A percentile compares a stretch with the other conserved stretches of the same genome.
phyloP scores from a whole-genome alignment of 441 rosid species.

The Syzygium syzygioides region DNA sequence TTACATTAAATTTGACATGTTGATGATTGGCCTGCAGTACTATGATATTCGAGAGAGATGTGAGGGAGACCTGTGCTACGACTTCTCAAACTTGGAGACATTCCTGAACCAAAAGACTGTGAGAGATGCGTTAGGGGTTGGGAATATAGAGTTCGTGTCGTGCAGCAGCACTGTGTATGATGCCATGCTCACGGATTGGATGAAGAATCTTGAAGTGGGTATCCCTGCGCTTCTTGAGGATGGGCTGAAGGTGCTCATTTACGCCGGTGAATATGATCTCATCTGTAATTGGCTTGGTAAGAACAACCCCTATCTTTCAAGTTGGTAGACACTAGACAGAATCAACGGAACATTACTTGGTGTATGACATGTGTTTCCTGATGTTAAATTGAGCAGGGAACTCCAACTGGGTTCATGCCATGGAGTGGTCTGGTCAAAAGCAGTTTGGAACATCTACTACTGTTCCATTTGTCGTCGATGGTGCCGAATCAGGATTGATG shows the following conservation, averaged over 20 bases:
- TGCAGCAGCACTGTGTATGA: slow-evolving; percentile 69
- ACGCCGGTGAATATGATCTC: slow-evolving; percentile 97
- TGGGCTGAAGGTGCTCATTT: slow-evolving; percentile 79
- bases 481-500: slow-evolving; percentile 55
- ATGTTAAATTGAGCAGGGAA: slow-evolving; percentile 38
- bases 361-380: background rate
- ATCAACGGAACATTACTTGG: background rate
- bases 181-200: slow-evolving; percentile 89
- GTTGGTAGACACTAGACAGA: background rate
- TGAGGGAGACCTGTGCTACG: slow-evolving; percentile 82
- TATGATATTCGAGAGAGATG: slow-evolving; percentile 90
- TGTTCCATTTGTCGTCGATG: slow-evolving; percentile 48
- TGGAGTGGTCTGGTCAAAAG: slow-evolving; percentile 77
- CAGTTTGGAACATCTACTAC: slow-evolving; percentile 41
- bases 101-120: slow-evolving; percentile 62
- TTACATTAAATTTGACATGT: background rate
- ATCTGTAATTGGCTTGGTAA: slow-evolving; percentile 99
- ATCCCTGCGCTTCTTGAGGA: slow-evolving; percentile 89
- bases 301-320: background rate
- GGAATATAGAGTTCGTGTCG: slow-evolving; percentile 67
- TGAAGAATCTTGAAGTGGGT: slow-evolving; percentile 87
- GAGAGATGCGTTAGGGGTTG: slow-evolving; percentile 70
- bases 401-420: slow-evolving; percentile 72
- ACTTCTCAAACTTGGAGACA: slow-evolving; percentile 91
- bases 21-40: slow-evolving; percentile 44